These are phyloP conservation scores for Mycena vitilis DNA, from an alignment of 768 basidiomycete species.

Conservation along the genomic window DNA sequence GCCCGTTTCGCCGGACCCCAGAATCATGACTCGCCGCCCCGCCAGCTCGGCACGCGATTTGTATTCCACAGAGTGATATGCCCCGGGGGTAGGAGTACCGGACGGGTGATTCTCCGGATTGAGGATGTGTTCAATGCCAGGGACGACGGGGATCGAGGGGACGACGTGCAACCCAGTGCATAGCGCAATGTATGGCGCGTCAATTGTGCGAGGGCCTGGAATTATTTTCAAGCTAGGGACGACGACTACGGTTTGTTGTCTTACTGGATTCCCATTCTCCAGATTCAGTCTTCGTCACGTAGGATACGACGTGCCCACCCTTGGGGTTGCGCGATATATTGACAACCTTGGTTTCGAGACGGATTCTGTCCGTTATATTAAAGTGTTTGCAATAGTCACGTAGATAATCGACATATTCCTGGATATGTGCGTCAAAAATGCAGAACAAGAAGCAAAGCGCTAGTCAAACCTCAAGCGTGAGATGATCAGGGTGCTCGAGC, in stretches of 20 bases:
- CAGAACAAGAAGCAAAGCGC: not conserved
- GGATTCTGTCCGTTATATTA: constrained; percentile 51
- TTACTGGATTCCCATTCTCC: constrained; percentile 46
- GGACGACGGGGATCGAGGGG: constrained; percentile 61
- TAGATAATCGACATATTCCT: constrained; percentile 66
- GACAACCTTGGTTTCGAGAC: constrained; percentile 51
- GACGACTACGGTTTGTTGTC: not conserved
- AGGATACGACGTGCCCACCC: constrained; percentile 53
- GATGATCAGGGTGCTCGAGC: constrained; percentile 58
- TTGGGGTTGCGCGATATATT: constrained; percentile 47
- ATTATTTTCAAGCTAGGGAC: not conserved
- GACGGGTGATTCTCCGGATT: constrained; percentile 32
- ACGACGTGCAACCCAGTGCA: constrained; percentile 69
- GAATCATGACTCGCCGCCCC: constrained; percentile 62
- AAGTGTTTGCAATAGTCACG: constrained; percentile 58
- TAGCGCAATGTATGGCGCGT: constrained; percentile 58
- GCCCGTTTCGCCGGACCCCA: constrained; percentile 73
- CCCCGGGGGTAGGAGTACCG: constrained; percentile 34
- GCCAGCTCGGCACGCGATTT: constrained; percentile 58
- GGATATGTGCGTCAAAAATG: constrained; percentile 6
- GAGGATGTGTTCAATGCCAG: constrained; percentile 58
- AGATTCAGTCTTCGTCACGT: constrained; percentile 39
- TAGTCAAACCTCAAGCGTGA: constrained; percentile 51
- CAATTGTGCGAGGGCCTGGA: constrained; percentile 44
- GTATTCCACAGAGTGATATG: constrained; percentile 65